Base-by-base conservation (phyloP, 2,329 filamentous ascomycete genomes). In the Botrytis squamosa region DNA sequence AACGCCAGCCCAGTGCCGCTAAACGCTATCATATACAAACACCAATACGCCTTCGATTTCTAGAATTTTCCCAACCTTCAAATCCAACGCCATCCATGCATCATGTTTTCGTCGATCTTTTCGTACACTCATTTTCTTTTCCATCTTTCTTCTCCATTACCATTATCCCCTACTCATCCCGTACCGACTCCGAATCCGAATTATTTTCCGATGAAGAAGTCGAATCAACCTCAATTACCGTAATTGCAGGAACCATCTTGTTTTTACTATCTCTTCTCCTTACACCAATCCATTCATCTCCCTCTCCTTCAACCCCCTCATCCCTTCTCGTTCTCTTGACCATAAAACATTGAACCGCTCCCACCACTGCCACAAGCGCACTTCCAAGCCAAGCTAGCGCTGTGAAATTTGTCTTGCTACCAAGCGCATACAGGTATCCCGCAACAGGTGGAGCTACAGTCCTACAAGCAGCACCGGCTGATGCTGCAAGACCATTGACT, bases 401-500 rank as follows among this genome's bases (percentile, higher is more conserved):
- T 1, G 89, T 89, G 80, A 87, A 90, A 78, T 89, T 85, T 64
- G 88, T 84, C 76, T 84, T 86, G 77, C 85, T 87, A 36, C 89
- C 89, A n/a, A 88, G 79, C 0, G 88, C 85, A 81, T 91, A 92
- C 4, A 92, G 82, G 75, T 87, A 90, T 4, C 90, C 90, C 3
- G 89, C 87, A 25, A 92, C 80, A 0, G 90, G 90, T 9, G 90
- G 90, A 0, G 90, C 89, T 18, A 92, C 83, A 82, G 92, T 93
- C 73, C 91, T 86, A 78, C 89, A 92, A 10, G 88, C 89, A 10
- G 89, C 90, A 40, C 89, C 89, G 3, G 88, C 89, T 73, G 88
- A 90, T 69, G 90, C 90, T 36, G 90, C 89, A 62, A 92, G 81
- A 7, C 90, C 90, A 75, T 92, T 92, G 77, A 92, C 87, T 77